Percentiles rank a stretch among this genome's conserved stretches.
Conservation (phyloP, 176 grass and related monocot species). For the Oryza longistaminata region DNA sequence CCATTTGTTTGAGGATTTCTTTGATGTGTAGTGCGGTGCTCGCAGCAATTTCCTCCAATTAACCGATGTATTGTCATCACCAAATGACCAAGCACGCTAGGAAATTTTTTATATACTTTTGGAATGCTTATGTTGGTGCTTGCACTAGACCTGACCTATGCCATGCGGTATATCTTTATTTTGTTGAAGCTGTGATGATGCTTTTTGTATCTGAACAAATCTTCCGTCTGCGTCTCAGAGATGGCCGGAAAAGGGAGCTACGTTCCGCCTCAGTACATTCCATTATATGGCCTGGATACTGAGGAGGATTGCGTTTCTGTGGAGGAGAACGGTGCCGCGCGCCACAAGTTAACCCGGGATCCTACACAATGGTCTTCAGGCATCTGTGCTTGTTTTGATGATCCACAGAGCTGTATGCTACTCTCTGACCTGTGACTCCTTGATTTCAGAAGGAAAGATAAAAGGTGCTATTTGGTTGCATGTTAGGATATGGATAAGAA, state of each 20-base stretch:
- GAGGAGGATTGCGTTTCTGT: conserved; percentile 41
- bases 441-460: conserved; percentile 64
- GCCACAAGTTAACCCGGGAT: conserved; percentile 44
- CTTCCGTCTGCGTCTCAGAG: conserved; percentile 14
- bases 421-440: conserved; percentile 60
- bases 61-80: too few relatives aligned
- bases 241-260: conserved; percentile 72
- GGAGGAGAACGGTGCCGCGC: conserved; percentile 35
- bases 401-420: conserved; percentile 90
- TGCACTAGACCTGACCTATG: neutral
- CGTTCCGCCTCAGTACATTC: conserved; percentile 81
- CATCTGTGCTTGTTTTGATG: conserved; percentile 96
- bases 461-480: conserved; percentile 61
- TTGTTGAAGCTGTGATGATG: neutral
- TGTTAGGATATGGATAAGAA: conserved; percentile 27
- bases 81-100: neutral
- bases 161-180: neutral
- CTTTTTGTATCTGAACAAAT: neutral
- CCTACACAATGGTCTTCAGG: conserved; percentile 86
- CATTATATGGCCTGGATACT: conserved; percentile 55
- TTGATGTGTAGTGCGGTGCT: neutral
- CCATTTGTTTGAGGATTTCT: neutral
- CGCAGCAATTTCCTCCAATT: neutral
- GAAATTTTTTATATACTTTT: neutral
- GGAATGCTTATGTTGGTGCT: neutral